Evolutionary conservation across 2,329 filamentous ascomycete species (phyloP).

Genomic region (Ampelomyces quisqualis): DNA sequence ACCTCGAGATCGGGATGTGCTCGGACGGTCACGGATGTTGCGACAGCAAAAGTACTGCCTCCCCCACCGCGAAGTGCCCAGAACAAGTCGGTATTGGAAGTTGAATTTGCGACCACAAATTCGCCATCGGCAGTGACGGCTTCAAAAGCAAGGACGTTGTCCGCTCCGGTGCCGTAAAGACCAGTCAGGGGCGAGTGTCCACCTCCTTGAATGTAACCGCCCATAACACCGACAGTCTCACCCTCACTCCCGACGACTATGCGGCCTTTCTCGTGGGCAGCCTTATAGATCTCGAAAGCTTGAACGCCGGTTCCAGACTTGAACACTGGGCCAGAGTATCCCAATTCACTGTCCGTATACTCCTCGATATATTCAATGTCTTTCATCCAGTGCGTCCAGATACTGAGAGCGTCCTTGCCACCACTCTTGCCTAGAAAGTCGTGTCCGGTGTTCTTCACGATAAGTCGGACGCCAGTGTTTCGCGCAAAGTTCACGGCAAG

Average conservation of each 20-base stretch:
- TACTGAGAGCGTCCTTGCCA: constrained; percentile 38
- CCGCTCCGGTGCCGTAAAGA: constrained; percentile 46
- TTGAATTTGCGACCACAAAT: constrained; percentile 20
- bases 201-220: constrained; percentile 51
- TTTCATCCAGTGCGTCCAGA: constrained; percentile 44
- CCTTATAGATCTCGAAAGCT: constrained; percentile 55
- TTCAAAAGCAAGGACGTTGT: constrained; percentile 40
- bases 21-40: constrained; percentile 33
- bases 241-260: constrained; percentile 55
- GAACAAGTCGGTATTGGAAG: constrained; percentile 28
- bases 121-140: constrained; percentile 37
- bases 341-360: constrained; percentile 32
- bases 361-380: constrained; percentile 38
- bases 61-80: constrained; percentile 32
- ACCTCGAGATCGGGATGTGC: constrained; percentile 38
- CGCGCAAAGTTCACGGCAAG: constrained; percentile 41
- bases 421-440: constrained; percentile 41
- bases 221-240: constrained; percentile 54
- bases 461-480: constrained; percentile 35
- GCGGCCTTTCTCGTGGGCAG: constrained; percentile 50
- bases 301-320: constrained; percentile 59
- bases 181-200: constrained; percentile 57
- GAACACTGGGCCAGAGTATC: constrained; percentile 52
- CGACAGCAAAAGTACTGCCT: constrained; percentile 6
- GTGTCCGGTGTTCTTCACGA: constrained; percentile 42